Conservation (phyloP, 768 basidiomycete genomes). For the Suillus tomentosus region DNA sequence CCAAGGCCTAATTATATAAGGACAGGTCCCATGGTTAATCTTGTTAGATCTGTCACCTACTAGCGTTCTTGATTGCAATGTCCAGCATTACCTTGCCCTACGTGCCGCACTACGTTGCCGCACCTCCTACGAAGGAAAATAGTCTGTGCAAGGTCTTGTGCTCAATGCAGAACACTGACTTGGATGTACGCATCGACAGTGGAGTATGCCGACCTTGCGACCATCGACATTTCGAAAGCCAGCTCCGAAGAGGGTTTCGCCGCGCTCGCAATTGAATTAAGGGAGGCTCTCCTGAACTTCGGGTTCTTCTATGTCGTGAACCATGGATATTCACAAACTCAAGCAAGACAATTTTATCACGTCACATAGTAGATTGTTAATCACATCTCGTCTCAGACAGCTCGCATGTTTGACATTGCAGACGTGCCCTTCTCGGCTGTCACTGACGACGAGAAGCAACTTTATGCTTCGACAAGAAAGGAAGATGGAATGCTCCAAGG, state of each 20-base stretch:
- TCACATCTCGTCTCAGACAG: slow-evolving; percentile 34
- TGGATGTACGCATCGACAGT: slow-evolving; percentile 32
- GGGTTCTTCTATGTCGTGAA: slow-evolving; percentile 46
- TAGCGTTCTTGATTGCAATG: slow-evolving; percentile 22
- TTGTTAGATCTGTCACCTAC: background rate
- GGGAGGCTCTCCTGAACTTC: slow-evolving; percentile 45
- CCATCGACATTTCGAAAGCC: slow-evolving; percentile 51
- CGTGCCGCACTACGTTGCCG: slow-evolving; percentile 38
- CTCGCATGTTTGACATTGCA: slow-evolving; percentile 51
- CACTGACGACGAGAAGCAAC: slow-evolving; percentile 42
- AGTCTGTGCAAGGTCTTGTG: slow-evolving; percentile 29
- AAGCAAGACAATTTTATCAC: slow-evolving; percentile 22
- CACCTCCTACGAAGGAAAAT: slow-evolving; percentile 36
- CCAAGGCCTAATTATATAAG: background rate
- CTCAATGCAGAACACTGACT: background rate
- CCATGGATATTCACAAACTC: slow-evolving; percentile 39
- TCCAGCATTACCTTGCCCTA: slow-evolving; percentile 33
- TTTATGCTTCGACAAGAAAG: slow-evolving; percentile 42
- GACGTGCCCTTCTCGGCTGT: slow-evolving; percentile 47
- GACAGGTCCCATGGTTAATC: background rate
- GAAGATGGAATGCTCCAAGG: slow-evolving; percentile 50
- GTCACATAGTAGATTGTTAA: background rate
- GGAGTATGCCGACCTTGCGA: slow-evolving; percentile 52
- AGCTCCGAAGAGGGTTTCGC: slow-evolving; percentile 39
- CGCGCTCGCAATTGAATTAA: slow-evolving; percentile 41